Conservation (phyloP, 2,329 filamentous ascomycete species). For the Aspergillus quadrilineatus region DNA sequence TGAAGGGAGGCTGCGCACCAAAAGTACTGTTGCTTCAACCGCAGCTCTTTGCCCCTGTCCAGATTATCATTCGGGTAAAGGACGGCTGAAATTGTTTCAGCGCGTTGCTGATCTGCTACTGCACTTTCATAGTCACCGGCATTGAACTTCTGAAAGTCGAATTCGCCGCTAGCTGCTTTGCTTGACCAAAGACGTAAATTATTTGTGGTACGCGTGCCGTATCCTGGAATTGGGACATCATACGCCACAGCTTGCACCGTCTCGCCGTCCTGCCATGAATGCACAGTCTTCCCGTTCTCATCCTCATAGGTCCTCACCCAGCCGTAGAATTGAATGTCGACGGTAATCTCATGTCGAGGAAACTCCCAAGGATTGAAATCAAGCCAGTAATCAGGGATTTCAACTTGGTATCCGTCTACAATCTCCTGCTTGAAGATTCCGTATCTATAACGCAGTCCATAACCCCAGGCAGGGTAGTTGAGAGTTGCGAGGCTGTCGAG, state of each 20-base stretch:
- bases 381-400: slow-evolving; percentile 98
- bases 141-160: slow-evolving; percentile 99
- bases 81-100: slow-evolving; percentile 98
- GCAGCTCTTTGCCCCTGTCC: slow-evolving; percentile 92
- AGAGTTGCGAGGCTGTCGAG: slow-evolving; percentile 92
- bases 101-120: slow-evolving; percentile 94
- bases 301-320: slow-evolving; percentile 72
- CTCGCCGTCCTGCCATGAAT: slow-evolving; percentile 89
- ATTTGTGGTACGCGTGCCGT: slow-evolving; percentile 85
- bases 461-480: slow-evolving; percentile 96
- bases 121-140: slow-evolving; percentile 96
- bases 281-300: slow-evolving; percentile 70
- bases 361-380: slow-evolving; percentile 99
- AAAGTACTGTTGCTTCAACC: slow-evolving; percentile 99
- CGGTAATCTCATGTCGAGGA: slow-evolving; percentile 88
- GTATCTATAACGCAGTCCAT: slow-evolving; percentile 91
- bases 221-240: slow-evolving; percentile 89
- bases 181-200: slow-evolving; percentile 97
- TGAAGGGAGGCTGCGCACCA: slow-evolving; percentile 97
- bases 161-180: slow-evolving; percentile 94
- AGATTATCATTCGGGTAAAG: slow-evolving; percentile 98
- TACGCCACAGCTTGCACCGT: slow-evolving; percentile 89
- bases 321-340: slow-evolving; percentile 97
- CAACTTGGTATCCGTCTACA: slow-evolving; percentile 94
- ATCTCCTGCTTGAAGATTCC: slow-evolving; percentile 99